Evolutionary conservation across 768 basidiomycete genomes (phyloP).

Genomic region (Phylloporus scabripes): DNA sequence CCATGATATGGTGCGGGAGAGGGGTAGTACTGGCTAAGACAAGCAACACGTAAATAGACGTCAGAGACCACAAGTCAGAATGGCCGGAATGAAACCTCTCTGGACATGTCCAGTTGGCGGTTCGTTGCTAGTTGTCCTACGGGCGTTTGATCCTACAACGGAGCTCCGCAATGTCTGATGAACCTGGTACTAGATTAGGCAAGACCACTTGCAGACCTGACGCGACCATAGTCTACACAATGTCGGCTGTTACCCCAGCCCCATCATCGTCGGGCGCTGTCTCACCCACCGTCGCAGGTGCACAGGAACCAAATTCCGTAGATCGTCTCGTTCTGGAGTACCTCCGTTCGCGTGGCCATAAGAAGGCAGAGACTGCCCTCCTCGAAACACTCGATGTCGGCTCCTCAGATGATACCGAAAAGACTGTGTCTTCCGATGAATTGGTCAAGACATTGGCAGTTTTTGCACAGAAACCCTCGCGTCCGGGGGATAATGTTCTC

Average conservation of each 20-base stretch:
- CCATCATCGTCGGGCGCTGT: slow-evolving; percentile 31
- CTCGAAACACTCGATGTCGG: slow-evolving; percentile 35
- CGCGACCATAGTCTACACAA: slow-evolving; percentile 3
- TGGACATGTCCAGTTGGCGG: neutral
- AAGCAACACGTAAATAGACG: neutral
- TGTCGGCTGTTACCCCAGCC: slow-evolving; percentile 32
- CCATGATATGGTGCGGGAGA: slow-evolving; percentile 9
- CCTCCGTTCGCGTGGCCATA: slow-evolving; percentile 42
- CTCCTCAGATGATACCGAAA: slow-evolving; percentile 32
- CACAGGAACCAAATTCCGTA: slow-evolving; percentile 28
- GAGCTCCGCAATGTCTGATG: too few species aligned
- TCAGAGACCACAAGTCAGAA: neutral
- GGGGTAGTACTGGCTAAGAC: neutral
- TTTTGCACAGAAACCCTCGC: slow-evolving; percentile 62
- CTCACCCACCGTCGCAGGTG: slow-evolving; percentile 25
- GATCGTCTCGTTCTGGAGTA: slow-evolving; percentile 47
- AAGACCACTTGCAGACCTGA: neutral
- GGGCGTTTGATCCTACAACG: neutral
- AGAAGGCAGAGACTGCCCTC: slow-evolving; percentile 39
- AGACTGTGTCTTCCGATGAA: slow-evolving; percentile 44
- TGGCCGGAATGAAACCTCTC: neutral
- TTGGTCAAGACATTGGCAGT: slow-evolving; percentile 56
- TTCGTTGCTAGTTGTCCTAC: neutral
- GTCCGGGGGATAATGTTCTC: slow-evolving; percentile 63
- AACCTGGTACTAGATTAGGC: slow-evolving; percentile 6